Conservation (phyloP, 2,329 filamentous ascomycete species). For the Fusarium tupiense region DNA sequence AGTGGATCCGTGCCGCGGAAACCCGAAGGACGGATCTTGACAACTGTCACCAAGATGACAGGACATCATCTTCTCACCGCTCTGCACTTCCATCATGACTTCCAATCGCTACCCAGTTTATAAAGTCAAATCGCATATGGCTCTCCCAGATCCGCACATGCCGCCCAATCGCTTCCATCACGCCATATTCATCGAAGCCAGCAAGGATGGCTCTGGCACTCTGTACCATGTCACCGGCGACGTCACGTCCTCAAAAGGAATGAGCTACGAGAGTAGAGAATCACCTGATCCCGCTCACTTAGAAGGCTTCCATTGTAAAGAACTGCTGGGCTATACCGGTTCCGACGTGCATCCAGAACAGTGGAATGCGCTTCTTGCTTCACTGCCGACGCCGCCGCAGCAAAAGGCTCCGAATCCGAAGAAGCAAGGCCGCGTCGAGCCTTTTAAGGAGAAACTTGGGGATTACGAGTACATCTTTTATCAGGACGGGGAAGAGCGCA, state of each 20-base stretch:
- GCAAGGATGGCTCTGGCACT: background rate
- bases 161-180: background rate
- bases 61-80: background rate
- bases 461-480: background rate
- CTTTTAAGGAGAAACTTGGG: rapidly evolving
- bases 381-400: background rate
- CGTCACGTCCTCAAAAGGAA: background rate
- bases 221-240: background rate
- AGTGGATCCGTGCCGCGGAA: background rate
- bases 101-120: background rate
- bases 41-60: background rate
- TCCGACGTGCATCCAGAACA: background rate
- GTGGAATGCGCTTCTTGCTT: background rate
- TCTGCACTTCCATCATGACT: background rate
- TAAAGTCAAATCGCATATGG: background rate
- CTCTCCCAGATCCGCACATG: background rate
- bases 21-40: background rate
- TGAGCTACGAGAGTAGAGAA: background rate
- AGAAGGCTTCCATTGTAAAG: background rate
- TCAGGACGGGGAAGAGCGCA: background rate
- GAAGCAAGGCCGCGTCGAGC: background rate
- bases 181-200: background rate
- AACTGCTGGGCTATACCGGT: background rate
- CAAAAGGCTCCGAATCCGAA: background rate
- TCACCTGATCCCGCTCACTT: rapidly evolving